These are phyloP conservation scores for Kuraishia molischiana DNA, from an alignment of 805 yeast species.

Conservation along the genomic window DNA sequence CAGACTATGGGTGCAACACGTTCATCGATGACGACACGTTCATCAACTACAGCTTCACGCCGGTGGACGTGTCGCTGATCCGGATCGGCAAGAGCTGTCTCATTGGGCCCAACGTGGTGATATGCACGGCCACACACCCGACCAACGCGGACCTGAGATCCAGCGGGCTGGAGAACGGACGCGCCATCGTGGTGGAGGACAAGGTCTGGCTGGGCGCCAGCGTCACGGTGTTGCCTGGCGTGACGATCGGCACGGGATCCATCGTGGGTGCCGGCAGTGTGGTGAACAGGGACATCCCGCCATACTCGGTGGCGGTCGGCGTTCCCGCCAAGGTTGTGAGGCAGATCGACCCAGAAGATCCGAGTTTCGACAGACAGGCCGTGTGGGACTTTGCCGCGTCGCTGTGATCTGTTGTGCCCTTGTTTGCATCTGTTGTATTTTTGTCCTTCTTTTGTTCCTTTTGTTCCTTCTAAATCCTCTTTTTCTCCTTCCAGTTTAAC, in stretches of 20 bases:
- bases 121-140: constrained; percentile 60
- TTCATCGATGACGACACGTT: constrained; percentile 48
- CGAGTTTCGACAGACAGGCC: background rate
- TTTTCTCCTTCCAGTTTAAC: too few species aligned
- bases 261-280: constrained; percentile 64
- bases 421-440: too few species aligned
- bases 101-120: constrained; percentile 54
- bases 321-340: constrained; percentile 29
- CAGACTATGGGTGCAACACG: constrained; percentile 62
- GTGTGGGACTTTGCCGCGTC: background rate
- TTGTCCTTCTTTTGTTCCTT: too few species aligned
- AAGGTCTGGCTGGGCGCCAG: constrained; percentile 62
- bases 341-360: constrained; percentile 1
- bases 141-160: constrained; percentile 34
- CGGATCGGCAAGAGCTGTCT: constrained; percentile 49
- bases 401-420: too few species aligned
- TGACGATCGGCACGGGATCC: constrained; percentile 49
- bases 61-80: constrained; percentile 53
- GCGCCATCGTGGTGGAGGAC: constrained; percentile 49
- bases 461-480: too few species aligned
- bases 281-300: constrained; percentile 48
- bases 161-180: constrained; percentile 41
- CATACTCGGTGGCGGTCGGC: constrained; percentile 50
- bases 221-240: constrained; percentile 51
- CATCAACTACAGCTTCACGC: constrained; percentile 39